Conservation (phyloP, 2,329 filamentous ascomycete genomes). For the Drechmeria coniospora region DNA sequence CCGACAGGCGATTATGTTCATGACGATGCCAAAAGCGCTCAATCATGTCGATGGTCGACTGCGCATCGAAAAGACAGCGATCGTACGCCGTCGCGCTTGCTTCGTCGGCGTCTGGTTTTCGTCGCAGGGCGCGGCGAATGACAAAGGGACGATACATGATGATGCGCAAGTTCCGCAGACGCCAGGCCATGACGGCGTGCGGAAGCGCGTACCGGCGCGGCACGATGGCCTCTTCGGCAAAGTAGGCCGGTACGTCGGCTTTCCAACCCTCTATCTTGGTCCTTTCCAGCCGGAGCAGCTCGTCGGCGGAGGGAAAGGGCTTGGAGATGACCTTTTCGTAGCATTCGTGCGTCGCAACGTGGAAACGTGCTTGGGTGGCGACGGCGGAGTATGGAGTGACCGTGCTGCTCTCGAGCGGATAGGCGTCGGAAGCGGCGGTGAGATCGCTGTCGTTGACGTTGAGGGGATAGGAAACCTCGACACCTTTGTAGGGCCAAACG, state of each 20-base stretch:
- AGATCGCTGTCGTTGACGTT: constrained; percentile 27
- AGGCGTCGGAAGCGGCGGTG: constrained; percentile 17
- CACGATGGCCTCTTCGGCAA: constrained; percentile 15
- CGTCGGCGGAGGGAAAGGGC: constrained; percentile 22
- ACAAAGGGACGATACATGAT: constrained; percentile 32
- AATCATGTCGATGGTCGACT: constrained; percentile 23
- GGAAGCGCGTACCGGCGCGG: constrained; percentile 21
- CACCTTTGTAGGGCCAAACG: constrained; percentile 22
- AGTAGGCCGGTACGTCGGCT: constrained; percentile 19
- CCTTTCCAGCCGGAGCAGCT: constrained; percentile 25
- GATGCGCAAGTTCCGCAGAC: constrained; percentile 28
- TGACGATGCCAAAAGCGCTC: constrained; percentile 20
- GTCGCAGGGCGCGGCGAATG: constrained; percentile 19
- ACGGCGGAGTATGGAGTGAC: constrained; percentile 29
- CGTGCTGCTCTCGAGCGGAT: constrained; percentile 18
- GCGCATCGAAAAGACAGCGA: constrained; percentile 24
- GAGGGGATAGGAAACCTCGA: constrained; percentile 24
- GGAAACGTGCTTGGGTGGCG: constrained; percentile 26
- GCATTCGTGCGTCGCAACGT: constrained; percentile 26
- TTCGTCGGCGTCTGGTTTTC: constrained; percentile 6
- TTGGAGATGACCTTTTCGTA: constrained; percentile 29
- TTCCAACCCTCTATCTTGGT: constrained; percentile 22
- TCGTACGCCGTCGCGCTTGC: constrained; percentile 9
- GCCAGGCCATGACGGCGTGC: constrained; percentile 27
- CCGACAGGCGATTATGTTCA: constrained; percentile 21